These are phyloP conservation scores for Pythium plurisporium DNA, from an alignment of 352 stramenopile genomes.

Conservation along the genomic window DNA sequence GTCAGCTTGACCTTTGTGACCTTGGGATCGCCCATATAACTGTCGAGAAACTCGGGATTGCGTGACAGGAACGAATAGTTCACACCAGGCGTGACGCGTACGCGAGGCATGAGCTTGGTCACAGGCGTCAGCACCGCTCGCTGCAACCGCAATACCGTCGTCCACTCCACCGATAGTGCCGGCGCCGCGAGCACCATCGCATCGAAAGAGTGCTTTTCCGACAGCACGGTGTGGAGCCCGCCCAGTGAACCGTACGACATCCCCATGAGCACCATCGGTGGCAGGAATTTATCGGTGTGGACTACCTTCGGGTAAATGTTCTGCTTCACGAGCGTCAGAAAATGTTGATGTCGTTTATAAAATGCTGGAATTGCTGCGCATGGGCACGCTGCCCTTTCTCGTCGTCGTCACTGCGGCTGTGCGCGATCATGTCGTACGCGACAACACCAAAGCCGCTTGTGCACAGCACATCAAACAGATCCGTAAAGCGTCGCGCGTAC, in stretches of 20 bases:
- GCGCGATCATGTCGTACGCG: conserved; percentile 29
- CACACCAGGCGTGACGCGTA: conserved; percentile 14
- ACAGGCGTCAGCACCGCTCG: background rate
- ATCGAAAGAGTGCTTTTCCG: conserved; percentile 12
- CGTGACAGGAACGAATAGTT: conserved; percentile 8
- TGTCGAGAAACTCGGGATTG: conserved; percentile 8
- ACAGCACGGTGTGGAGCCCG: conserved; percentile 21
- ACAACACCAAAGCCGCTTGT: conserved; percentile 7
- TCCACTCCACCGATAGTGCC: conserved; percentile 15
- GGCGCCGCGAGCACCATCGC: conserved; percentile 17
- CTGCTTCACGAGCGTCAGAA: conserved; percentile 20
- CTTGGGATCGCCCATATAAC: conserved; percentile 18
- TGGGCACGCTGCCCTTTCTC: background rate
- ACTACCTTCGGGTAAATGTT: conserved; percentile 5
- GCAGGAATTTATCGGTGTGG: background rate
- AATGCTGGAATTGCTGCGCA: conserved; percentile 4
- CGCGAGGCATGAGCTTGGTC: background rate
- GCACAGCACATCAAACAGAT: conserved; percentile 16
- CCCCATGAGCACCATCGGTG: conserved; percentile 17
- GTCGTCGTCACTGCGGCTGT: conserved; percentile 53
- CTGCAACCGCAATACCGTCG: conserved; percentile 3
- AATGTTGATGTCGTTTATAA: conserved; percentile 25
- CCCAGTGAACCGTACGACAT: conserved; percentile 21
- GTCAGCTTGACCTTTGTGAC: conserved; percentile 14
- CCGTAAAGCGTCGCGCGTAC: conserved; percentile 19